Evolutionary conservation across 805 yeast genomes (phyloP).

Genomic region (Yamadazyma nakazawae): DNA sequence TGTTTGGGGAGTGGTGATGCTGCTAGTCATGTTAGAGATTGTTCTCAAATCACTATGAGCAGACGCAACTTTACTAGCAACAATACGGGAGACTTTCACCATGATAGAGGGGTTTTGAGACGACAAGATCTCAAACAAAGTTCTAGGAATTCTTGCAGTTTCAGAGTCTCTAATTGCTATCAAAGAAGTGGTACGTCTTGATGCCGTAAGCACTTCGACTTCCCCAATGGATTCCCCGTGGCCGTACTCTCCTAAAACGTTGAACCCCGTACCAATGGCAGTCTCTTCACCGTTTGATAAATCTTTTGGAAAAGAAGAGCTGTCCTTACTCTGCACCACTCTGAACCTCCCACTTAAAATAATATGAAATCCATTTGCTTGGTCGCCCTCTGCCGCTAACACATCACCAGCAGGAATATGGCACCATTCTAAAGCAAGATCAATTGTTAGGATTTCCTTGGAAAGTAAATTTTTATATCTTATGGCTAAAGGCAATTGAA

Average conservation of each 20-base stretch:
- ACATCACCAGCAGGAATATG: slow-evolving; percentile 84
- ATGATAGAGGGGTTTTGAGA: slow-evolving; percentile 84
- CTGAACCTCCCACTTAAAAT: slow-evolving; percentile 87
- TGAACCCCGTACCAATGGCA: slow-evolving; percentile 20
- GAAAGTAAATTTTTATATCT: slow-evolving; percentile 66
- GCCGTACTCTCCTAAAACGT: slow-evolving; percentile 72
- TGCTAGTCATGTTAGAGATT: slow-evolving; percentile 7
- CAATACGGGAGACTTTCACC: slow-evolving; percentile 83
- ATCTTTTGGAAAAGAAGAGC: slow-evolving; percentile 15
- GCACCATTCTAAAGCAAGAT: slow-evolving; percentile 93
- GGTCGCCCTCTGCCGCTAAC: slow-evolving; percentile 76
- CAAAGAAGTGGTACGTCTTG: slow-evolving; percentile 62
- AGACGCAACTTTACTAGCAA: slow-evolving; percentile 54
- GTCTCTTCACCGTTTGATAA: slow-evolving; percentile 8
- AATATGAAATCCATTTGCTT: slow-evolving; percentile 86
- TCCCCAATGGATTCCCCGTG: slow-evolving; percentile 96
- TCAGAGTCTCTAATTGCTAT: slow-evolving; percentile 93
- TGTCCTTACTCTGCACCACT: slow-evolving; percentile 41
- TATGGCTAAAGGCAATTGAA: slow-evolving; percentile 76
- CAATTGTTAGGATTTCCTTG: slow-evolving; percentile 65
- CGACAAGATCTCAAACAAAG: slow-evolving; percentile 81
- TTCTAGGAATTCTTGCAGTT: slow-evolving; percentile 87
- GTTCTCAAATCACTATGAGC: slow-evolving; percentile 14
- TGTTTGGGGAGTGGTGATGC: slow-evolving; percentile 11
- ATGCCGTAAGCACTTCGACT: slow-evolving; percentile 85